Base-by-base conservation (phyloP, 768 basidiomycete genomes). In the Zangia roseola region DNA sequence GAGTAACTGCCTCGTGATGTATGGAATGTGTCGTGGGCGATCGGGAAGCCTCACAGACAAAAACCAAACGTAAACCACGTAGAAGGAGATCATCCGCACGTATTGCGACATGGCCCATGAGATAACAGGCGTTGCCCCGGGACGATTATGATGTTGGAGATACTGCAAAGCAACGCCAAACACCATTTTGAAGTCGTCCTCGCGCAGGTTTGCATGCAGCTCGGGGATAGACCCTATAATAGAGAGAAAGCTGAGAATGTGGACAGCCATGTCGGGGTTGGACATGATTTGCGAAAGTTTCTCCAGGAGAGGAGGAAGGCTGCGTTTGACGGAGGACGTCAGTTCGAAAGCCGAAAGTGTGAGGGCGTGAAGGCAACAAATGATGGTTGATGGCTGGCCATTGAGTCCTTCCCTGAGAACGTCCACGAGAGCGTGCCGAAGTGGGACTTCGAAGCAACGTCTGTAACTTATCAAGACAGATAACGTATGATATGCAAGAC, bases 91-190 rank as follows among this genome's bases (percentile, higher is more conserved):
- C 63, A 87, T 82, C 23, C 92, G 86, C 12, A 97, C 89, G 61
- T 95, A 91, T 66, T 95, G 92, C 0, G 92, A 87, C 30, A 95
- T 74, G 3, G 92, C 86, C 85, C 88, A 91, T 4, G 89, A 91
- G 20, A 83, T 79, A 6, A 79, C 76, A 2, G 80, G 73, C 4
- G 80, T 75, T 25, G 76, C 70, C 42, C 79, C 80, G 8, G 73
- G 73, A 67, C 81, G 81, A 55, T 88, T 91, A 65, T 99, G 94
- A 56, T 91, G 81, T 57, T 94, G 88, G 49, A 99, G 84, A 70
- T 97, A 98, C 64, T 92, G 88, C 53, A 97, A 69, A 10, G 94
- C 94, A 33, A 98, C 90, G 8, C 88, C 91, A 59, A 99, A 97
- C 0, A 98, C 89, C 76, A 88, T 87, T 64, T 89, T 91, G 71